Percentiles rank a stretch among this genome's conserved stretches.
Conservation (phyloP, 768 basidiomycete species). For the Lactifluus rugatus region DNA sequence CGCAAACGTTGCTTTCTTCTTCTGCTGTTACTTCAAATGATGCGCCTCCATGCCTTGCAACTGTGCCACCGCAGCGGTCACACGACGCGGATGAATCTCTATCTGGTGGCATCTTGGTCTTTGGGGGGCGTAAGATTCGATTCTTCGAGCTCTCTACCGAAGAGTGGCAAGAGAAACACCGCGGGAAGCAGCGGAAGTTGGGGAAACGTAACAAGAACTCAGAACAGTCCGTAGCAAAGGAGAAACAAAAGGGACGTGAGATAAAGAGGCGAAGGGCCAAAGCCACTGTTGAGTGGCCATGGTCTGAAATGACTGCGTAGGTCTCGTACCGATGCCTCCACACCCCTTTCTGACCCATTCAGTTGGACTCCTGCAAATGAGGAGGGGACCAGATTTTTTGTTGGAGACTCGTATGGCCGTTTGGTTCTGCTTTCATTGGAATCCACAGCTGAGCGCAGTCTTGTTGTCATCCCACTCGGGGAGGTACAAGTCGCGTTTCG, state of each 20-base stretch:
- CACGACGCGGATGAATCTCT: conserved; percentile 25
- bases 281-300: conserved; percentile 62
- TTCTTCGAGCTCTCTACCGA: conserved; percentile 48
- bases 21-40: conserved; percentile 31
- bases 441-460: conserved; percentile 29
- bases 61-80: conserved; percentile 30
- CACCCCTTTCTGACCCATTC: conserved; percentile 1
- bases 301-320: conserved; percentile 63
- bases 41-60: conserved; percentile 21
- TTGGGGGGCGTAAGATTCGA: conserved; percentile 57
- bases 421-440: conserved; percentile 56
- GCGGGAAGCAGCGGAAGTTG: conserved; percentile 43
- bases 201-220: conserved; percentile 42
- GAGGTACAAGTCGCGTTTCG: conserved; percentile 40
- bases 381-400: conserved; percentile 39
- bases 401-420: conserved; percentile 65
- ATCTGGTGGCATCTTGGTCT: conserved; percentile 60
- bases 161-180: conserved; percentile 41
- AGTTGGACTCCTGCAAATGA: conserved; percentile 47
- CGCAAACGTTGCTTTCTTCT: conserved; percentile 42
- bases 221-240: conserved; percentile 38
- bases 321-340: conserved; percentile 21
- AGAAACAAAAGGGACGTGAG: conserved; percentile 50
- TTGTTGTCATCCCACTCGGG: conserved; percentile 56
- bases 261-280: conserved; percentile 44